These are phyloP conservation scores for Pleoardoris graminearum DNA, from an alignment of 2,329 filamentous ascomycete genomes.

Conservation along the genomic window DNA sequence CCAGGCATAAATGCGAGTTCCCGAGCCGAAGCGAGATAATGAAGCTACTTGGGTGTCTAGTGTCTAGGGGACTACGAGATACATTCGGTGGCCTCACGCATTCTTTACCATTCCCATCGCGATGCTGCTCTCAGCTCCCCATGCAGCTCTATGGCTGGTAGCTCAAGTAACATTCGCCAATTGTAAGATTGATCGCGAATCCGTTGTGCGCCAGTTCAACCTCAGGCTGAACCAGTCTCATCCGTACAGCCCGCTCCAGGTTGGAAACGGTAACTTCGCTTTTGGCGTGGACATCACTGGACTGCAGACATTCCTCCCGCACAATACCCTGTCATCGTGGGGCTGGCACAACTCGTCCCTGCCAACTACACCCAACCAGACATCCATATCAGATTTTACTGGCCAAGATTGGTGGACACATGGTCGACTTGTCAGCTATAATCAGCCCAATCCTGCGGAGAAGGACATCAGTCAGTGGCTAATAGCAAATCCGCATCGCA, in stretches of 20 bases:
- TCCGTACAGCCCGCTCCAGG: constrained; percentile 56
- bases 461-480: constrained; percentile 56
- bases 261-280: constrained; percentile 55
- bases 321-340: constrained; percentile 51
- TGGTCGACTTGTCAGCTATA: constrained; percentile 49
- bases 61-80: background rate
- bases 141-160: background rate
- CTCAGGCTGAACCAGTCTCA: constrained; percentile 55
- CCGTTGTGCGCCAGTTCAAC: constrained; percentile 48
- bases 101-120: background rate
- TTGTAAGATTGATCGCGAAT: constrained; percentile 33
- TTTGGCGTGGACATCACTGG: constrained; percentile 54
- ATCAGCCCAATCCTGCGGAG: constrained; percentile 48
- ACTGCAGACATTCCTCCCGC: constrained; percentile 51
- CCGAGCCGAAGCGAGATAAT: constrained; percentile 12
- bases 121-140: background rate
- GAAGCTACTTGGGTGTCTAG: background rate
- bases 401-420: constrained; percentile 53
- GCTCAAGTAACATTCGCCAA: background rate
- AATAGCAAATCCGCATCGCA: constrained; percentile 57
- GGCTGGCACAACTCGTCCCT: constrained; percentile 53
- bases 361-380: constrained; percentile 45
- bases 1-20: constrained; percentile 21
- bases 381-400: constrained; percentile 43
- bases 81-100: background rate